phyloP scores from a whole-genome alignment of 192 early-diverging fungal genomes.

The Entophlyctis luteolus region DNA sequence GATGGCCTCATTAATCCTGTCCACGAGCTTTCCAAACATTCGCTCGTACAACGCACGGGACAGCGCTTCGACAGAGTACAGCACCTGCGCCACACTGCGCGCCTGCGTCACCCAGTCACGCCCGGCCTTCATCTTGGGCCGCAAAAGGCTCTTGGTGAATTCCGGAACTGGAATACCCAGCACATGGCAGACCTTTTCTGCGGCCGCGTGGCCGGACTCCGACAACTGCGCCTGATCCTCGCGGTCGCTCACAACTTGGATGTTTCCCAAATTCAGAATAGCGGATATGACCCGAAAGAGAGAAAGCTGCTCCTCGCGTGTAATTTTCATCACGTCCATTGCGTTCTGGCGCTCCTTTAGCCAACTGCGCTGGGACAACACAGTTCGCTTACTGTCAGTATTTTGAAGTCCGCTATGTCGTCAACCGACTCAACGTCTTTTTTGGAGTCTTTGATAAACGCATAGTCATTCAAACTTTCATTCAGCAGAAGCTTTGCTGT shows the following conservation, averaged over 20 bases:
- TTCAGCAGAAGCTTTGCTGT: slow-evolving; percentile 71
- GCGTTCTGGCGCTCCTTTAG: slow-evolving; percentile 50
- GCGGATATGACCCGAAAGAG: slow-evolving; percentile 81
- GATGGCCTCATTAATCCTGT: slow-evolving; percentile 73
- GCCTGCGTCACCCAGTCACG: slow-evolving; percentile 94
- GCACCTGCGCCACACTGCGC: slow-evolving; percentile 78
- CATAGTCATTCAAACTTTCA: slow-evolving; percentile 71
- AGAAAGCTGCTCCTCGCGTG: slow-evolving; percentile 69
- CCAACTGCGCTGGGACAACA: not conserved
- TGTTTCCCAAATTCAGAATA: slow-evolving; percentile 91
- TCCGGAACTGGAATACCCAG: slow-evolving; percentile 83
- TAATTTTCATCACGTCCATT: slow-evolving; percentile 79
- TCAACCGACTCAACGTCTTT: slow-evolving; percentile 90
- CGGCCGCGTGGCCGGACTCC: slow-evolving; percentile 54
- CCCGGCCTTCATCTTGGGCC: slow-evolving; percentile 89
- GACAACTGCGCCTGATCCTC: slow-evolving; percentile 83
- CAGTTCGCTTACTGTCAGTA: slow-evolving; percentile 57
- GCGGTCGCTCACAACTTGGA: slow-evolving; percentile 70
- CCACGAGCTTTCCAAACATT: slow-evolving; percentile 89
- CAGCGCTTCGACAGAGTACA: slow-evolving; percentile 85
- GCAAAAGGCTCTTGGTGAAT: slow-evolving; percentile 80
- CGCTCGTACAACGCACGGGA: slow-evolving; percentile 90
- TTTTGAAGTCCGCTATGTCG: slow-evolving; percentile 76
- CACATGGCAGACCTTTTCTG: slow-evolving; percentile 90
- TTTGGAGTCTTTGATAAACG: slow-evolving; percentile 77